phyloP scores from a whole-genome alignment of 1,284 basidiomycete genomes.

The Ustilago vetiveriae region DNA sequence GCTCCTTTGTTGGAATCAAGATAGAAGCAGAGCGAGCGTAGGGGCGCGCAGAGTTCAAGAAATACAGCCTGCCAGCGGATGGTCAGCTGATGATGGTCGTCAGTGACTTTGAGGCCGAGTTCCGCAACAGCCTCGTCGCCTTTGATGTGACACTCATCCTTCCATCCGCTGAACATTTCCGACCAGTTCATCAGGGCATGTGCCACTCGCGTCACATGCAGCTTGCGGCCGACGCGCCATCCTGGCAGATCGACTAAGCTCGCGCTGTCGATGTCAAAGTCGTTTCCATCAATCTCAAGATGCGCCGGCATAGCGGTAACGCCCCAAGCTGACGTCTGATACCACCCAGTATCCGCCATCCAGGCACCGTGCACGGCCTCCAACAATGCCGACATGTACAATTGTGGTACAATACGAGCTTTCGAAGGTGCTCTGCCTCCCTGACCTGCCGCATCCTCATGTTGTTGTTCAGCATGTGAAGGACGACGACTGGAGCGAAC shows the following conservation, averaged over 20 bases:
- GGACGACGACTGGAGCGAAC: slow-evolving; percentile 14
- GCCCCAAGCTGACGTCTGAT: slow-evolving; percentile 31
- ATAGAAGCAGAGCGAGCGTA: slow-evolving; percentile 34
- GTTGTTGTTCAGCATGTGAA: slow-evolving; percentile 4
- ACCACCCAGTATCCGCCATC: slow-evolving; percentile 40
- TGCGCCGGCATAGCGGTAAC: slow-evolving; percentile 13
- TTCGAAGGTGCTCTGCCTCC: background rate
- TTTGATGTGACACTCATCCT: slow-evolving; percentile 6
- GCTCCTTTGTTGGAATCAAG: slow-evolving; percentile 6
- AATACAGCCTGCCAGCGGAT: slow-evolving; percentile 44
- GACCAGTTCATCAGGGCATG: slow-evolving; percentile 49
- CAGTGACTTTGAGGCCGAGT: slow-evolving; percentile 20
- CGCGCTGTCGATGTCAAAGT: slow-evolving; percentile 13
- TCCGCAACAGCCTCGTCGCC: background rate
- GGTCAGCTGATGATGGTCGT: slow-evolving; percentile 26
- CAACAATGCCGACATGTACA: slow-evolving; percentile 32
- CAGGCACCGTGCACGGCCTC: slow-evolving; percentile 39
- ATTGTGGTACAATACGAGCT: slow-evolving; percentile 27
- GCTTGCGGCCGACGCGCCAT: slow-evolving; percentile 27
- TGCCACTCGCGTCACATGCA: slow-evolving; percentile 25
- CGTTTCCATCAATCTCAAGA: slow-evolving; percentile 21
- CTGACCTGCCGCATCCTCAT: background rate
- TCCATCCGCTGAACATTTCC: slow-evolving; percentile 36
- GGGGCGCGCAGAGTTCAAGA: slow-evolving; percentile 24
- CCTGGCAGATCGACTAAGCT: slow-evolving; percentile 27